Base-by-base conservation (phyloP, 2,329 filamentous ascomycete genomes). In the Bipolaris oryzae region DNA sequence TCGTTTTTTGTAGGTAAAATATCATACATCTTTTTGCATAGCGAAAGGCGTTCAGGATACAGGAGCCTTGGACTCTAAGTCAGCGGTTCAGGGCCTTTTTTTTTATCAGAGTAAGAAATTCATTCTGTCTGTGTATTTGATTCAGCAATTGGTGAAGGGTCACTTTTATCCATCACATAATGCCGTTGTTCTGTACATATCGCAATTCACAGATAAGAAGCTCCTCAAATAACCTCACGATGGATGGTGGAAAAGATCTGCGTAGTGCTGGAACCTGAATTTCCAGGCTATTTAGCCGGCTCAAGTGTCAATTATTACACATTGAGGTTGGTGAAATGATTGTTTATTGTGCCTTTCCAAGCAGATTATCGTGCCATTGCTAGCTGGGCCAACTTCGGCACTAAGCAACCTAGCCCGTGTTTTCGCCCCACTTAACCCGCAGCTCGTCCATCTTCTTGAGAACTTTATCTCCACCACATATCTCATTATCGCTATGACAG, bases 11-110 rank as follows among this genome's bases (percentile, higher is more conserved):
- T 20, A 31, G 20, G 15, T 6, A 7, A 15, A 18, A 41, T 23
- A 18, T 28, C 53, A 41, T 44, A 41, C 52, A 37, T 58, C n/a
- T 43, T 56, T 54, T 51, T 66, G 69, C 72, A 73, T 74, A 72
- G 71, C 72, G 69, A 70, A 54, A 28, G 71, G 70, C 62, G 70
- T 71, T 69, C 37, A 23, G 39, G 42, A 11, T n/a, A 25, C 2
- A 31, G 18, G 42, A 5, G 20, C 9, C 9, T 21, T 37, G 25
- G 49, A 37, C 10, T 13, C 6, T 13, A 25, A 6, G 18, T 44
- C 3, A 16, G 34, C 21, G 9, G n/a, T 28, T 38, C 20, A 28
- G n/a, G 21, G 4, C 9, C 15, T n/a, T 38, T 25, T n/a, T 38
- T 25, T 25, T 20, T 18, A 2, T 1, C 5, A 20, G 42, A 18